These are phyloP conservation scores for Camelina laxa DNA, from an alignment of 345 rosid species.

Conservation along the genomic window DNA sequence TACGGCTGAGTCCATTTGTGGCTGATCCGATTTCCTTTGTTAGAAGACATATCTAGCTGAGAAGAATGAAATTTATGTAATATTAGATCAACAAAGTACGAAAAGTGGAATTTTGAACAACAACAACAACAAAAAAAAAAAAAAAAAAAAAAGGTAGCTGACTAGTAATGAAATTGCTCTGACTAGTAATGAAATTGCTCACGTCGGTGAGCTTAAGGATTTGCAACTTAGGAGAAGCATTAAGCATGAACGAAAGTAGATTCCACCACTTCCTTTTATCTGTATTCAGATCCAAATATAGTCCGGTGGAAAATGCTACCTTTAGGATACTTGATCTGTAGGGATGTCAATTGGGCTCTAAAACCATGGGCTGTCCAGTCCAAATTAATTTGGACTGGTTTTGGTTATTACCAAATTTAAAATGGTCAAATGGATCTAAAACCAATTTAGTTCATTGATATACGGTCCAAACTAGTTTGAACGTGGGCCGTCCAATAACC, in stretches of 20 bases:
- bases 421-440: no score
- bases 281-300: neutral
- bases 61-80: neutral
- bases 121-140: neutral
- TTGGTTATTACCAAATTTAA: no score
- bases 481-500: no score
- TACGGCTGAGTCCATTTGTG: neutral
- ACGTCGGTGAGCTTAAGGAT: conserved; percentile 10
- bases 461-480: no score
- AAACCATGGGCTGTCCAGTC: no score
- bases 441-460: no score
- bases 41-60: neutral
- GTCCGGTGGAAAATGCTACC: neutral
- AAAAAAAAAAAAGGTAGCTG: neutral
- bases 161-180: neutral
- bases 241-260: neutral
- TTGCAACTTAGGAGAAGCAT: conserved; percentile 11
- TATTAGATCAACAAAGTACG: neutral
- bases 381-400: no score
- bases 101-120: neutral
- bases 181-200: neutral
- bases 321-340: conserved; percentile 10
- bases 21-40: neutral
- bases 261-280: neutral
- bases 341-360: no score